Conservation (phyloP, 129 eudicot genomes). For the Flaveria linearis region DNA sequence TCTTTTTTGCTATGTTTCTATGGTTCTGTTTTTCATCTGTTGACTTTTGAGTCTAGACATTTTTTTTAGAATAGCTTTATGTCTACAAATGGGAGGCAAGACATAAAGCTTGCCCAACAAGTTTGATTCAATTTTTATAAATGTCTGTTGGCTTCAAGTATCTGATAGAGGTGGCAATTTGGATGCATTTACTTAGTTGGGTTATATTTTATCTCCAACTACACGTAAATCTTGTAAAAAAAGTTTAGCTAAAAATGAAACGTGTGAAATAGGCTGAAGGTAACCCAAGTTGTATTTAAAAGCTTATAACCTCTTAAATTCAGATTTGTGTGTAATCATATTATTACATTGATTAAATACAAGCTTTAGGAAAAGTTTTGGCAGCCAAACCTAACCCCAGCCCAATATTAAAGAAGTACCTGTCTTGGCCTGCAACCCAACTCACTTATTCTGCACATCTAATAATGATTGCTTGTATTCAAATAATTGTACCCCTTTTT, state of each 20-base stretch:
- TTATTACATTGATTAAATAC: neutral
- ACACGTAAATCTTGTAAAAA: neutral
- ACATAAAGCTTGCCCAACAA: neutral
- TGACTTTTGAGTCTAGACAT: neutral
- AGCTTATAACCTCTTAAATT: neutral
- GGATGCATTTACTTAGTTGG: neutral
- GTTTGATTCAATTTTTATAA: neutral
- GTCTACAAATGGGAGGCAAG: neutral
- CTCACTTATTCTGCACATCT: neutral
- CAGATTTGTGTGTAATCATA: neutral
- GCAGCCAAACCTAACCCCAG: neutral
- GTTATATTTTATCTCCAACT: neutral
- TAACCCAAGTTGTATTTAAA: neutral
- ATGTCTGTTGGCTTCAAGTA: slow-evolving; percentile 1
- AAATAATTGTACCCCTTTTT: neutral
- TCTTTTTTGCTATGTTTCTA: neutral
- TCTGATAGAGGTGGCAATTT: slow-evolving; percentile 1
- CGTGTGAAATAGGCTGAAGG: neutral
- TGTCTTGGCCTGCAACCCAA: neutral
- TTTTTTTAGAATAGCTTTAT: slow-evolving; percentile 7
- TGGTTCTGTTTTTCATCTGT: neutral
- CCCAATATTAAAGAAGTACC: neutral
- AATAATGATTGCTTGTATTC: neutral
- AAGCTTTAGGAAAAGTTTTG: neutral
- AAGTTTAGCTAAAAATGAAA: neutral